Evolutionary conservation across 2,329 filamentous ascomycete species (phyloP), one percentile per base, ranked within the genome.

Genomic region (Exophiala spinifera): DNA sequence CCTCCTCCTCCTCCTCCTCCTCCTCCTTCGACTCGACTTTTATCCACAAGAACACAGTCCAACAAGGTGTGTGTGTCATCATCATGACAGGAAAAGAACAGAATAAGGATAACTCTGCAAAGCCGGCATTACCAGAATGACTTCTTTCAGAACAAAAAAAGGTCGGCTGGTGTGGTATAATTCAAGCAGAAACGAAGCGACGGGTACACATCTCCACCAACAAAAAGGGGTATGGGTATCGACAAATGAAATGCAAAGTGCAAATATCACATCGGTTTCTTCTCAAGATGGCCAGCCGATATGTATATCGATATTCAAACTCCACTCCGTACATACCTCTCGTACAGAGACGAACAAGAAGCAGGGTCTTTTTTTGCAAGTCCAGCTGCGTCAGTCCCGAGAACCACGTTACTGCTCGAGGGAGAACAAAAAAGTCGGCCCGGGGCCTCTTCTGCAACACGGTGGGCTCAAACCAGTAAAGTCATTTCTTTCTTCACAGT

Each of bases 101-200:
- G 11, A 31, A 31, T 10, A 6, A 31, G 3, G 10, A 31, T 25
- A 42, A 20, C 28, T 44, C 8, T 21, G 21, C 46, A n/a, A n/a
- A 43, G 34, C 45, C 52, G 52, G 48, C 56, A 55, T 58, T 58
- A 46, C 56, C 56, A 55, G 51, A 58, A 58, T 52, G 56, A 44
- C 44, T 25, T 43, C 51, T 49, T 10, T 31, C 8, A 10, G 10
- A 31, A 31, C 39, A 40, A 33, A 51, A 40, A 33, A 51, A 54
- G 51, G 2, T 20, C 40, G 37, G 34, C 4, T n/a, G 37, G 28
- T n/a, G n/a, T n/a, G n/a, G n/a, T n/a, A n/a, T n/a, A n/a, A n/a
- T n/a, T n/a, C n/a, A n/a, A n/a, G n/a, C n/a, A n/a, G n/a, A n/a
- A n/a, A n/a, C n/a, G n/a, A 21, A 19, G 21, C 20, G 21, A 44